Evolutionary conservation across 441 rosid species (phyloP).

Genomic region (Manihot esculenta): DNA sequence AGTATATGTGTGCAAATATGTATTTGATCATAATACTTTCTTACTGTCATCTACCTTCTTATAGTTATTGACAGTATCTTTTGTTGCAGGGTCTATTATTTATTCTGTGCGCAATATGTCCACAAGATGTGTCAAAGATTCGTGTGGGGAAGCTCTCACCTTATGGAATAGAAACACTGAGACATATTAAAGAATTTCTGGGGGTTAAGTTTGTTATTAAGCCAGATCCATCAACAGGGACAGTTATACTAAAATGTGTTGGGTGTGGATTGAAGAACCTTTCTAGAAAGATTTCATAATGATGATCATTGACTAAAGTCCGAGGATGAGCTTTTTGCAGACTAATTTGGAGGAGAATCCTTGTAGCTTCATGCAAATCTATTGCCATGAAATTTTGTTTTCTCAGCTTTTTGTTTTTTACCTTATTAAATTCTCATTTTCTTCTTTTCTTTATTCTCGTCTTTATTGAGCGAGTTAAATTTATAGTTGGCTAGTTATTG

Average conservation of each 20-base stretch:
- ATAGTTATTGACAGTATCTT: conserved; percentile 9
- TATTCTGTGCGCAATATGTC: conserved; percentile 71
- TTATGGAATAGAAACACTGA: conserved; percentile 70
- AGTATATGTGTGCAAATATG: no score
- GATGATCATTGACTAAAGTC: background rate
- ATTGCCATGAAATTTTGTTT: background rate
- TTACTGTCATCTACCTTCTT: background rate
- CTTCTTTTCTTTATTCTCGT: background rate
- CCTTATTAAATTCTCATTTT: background rate
- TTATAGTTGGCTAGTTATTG: no score
- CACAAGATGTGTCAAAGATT: conserved; percentile 74
- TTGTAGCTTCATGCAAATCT: conserved; percentile 5
- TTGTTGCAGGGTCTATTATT: conserved; percentile 68
- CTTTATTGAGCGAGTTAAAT: background rate
- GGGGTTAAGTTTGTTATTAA: conserved; percentile 55
- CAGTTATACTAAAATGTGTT: conserved; percentile 66
- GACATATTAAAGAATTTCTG: conserved; percentile 66
- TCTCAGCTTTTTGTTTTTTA: no score
- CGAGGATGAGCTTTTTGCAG: background rate
- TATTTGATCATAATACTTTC: no score
- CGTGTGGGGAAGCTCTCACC: conserved; percentile 81
- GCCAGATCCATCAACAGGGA: conserved; percentile 70
- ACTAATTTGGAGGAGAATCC: background rate
- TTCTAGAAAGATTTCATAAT: conserved; percentile 62
- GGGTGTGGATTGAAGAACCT: conserved; percentile 79